A percentile compares a stretch with the other conserved stretches of the same genome.
Evolutionary conservation across 208 protist genomes (phyloP).

Genomic region (Plasmodiophora brassicae): DNA sequence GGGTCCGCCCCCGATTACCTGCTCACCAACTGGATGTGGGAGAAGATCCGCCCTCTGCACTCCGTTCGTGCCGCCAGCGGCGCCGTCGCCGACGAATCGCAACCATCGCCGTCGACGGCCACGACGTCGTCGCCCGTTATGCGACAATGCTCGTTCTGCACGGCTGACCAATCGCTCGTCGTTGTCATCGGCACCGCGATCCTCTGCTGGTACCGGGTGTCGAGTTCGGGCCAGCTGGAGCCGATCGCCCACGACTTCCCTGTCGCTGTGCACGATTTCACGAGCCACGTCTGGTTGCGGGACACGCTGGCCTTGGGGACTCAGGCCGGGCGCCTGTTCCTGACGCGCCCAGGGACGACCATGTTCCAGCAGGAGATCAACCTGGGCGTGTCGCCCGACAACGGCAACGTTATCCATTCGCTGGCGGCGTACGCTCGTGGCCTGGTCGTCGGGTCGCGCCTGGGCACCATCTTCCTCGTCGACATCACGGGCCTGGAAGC

Average conservation of each 20-base stretch:
- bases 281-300: not conserved
- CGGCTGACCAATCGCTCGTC: not conserved
- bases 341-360: not conserved
- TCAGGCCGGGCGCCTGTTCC: not conserved
- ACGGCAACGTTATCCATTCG: not conserved
- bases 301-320: not conserved
- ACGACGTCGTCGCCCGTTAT: not conserved
- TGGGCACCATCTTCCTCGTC: not conserved
- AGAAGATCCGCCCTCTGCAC: not conserved
- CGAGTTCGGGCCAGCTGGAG: not conserved
- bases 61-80: not conserved
- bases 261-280: not conserved
- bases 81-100: not conserved
- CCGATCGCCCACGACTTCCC: not conserved
- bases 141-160: not conserved
- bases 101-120: not conserved
- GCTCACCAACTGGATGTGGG: conserved; percentile 34
- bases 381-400: not conserved
- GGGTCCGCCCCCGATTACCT: conserved; percentile 27
- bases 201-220: not conserved
- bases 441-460: not conserved
- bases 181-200: not conserved
- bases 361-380: not conserved
- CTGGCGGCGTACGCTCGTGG: not conserved
- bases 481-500: not conserved